Percentiles rank a stretch among this genome's conserved stretches.
phyloP scores from a whole-genome alignment of 2,329 filamentous ascomycete species.

The Fusarium azukiicola region DNA sequence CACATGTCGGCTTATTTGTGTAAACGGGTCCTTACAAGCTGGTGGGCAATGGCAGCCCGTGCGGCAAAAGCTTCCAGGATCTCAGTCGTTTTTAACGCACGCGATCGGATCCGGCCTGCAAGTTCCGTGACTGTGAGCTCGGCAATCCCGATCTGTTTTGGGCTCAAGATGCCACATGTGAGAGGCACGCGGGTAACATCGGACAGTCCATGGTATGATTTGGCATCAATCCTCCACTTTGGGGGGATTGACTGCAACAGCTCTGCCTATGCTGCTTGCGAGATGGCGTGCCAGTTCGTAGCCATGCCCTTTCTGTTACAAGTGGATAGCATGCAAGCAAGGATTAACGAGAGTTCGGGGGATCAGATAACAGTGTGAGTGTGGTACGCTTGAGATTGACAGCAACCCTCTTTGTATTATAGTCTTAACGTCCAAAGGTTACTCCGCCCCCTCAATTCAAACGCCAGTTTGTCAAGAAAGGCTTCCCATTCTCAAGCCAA shows the following conservation, averaged over 20 bases:
- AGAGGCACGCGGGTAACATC: constrained; percentile 27
- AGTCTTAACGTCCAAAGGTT: neutral
- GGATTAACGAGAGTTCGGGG: neutral
- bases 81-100: constrained; percentile 18
- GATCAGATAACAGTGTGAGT: neutral
- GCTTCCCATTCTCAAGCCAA: neutral
- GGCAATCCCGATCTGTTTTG: constrained; percentile 27
- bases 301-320: neutral
- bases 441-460: neutral
- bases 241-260: neutral
- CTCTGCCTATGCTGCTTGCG: constrained; percentile 21
- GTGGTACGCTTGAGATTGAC: neutral
- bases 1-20: neutral
- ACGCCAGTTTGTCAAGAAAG: too few species aligned
- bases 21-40: constrained; percentile 19
- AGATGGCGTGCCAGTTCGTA: constrained; percentile 23
- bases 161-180: constrained; percentile 17
- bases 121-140: constrained; percentile 26
- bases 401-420: neutral
- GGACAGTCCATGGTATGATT: neutral
- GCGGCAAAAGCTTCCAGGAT: constrained; percentile 28
- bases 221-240: constrained; percentile 5
- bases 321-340: neutral
- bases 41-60: constrained; percentile 36
- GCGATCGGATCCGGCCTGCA: constrained; percentile 1